Evolutionary conservation across 2,329 filamentous ascomycete species (phyloP).

Genomic region (Dactylellina cionopaga): DNA sequence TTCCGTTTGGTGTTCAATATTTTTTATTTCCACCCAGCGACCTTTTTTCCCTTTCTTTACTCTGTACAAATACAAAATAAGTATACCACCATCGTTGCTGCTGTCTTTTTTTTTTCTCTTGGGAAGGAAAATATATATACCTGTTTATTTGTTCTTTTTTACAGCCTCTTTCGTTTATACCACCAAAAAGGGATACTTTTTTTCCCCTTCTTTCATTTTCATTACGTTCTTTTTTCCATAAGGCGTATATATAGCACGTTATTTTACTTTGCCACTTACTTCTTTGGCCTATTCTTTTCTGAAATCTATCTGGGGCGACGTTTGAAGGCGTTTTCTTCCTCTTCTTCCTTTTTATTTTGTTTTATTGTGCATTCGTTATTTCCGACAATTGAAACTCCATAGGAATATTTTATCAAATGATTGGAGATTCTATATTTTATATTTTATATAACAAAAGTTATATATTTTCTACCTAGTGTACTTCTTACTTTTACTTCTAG

Average conservation of each 20-base stretch:
- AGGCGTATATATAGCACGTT: conserved; percentile 31
- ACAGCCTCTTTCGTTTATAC: conserved; percentile 51
- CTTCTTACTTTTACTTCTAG: too few species aligned
- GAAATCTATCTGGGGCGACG: too few species aligned
- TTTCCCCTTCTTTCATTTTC: conserved; percentile 17
- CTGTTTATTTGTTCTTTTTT: conserved; percentile 49
- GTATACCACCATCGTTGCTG: conserved; percentile 44
- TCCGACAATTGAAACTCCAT: too few species aligned
- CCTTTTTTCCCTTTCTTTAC: conserved; percentile 12
- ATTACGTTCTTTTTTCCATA: conserved; percentile 45
- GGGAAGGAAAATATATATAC: too few species aligned
- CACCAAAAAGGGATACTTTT: conserved; percentile 40
- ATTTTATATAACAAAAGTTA: too few species aligned
- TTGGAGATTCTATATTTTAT: too few species aligned
- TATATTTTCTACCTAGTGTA: too few species aligned
- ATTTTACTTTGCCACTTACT: not conserved
- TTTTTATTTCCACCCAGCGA: not conserved
- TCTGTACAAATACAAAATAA: conserved; percentile 52
- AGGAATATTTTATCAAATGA: too few species aligned
- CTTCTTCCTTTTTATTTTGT: conserved; percentile 16
- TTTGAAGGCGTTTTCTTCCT: conserved; percentile 23
- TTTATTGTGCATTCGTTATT: not conserved
- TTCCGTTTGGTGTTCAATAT: conserved; percentile 3
- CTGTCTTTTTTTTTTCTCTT: conserved; percentile 31
- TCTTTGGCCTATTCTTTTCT: conserved; percentile 14